These are phyloP conservation scores for Mycena crocata DNA, from an alignment of 768 basidiomycete genomes.

Conservation along the genomic window DNA sequence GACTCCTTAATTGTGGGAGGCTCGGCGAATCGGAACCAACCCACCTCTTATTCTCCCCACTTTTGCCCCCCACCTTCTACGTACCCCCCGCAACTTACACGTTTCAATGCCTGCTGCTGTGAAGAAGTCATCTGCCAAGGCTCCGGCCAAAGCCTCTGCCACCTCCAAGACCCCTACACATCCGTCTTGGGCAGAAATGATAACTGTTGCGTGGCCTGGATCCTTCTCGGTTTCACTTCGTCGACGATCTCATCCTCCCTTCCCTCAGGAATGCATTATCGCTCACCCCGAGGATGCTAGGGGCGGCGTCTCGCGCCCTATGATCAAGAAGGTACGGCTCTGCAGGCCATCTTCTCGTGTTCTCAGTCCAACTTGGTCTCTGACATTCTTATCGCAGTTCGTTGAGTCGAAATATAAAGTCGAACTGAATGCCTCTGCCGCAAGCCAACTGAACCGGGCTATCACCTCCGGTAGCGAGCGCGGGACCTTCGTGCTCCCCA, in stretches of 20 bases:
- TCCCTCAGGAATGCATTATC: constrained; percentile 73
- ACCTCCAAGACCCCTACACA: constrained; percentile 56
- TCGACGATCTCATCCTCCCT: constrained; percentile 4
- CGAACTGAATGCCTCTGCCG: constrained; percentile 77
- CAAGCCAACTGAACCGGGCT: constrained; percentile 83
- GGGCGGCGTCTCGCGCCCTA: constrained; percentile 81
- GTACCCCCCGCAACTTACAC: background rate
- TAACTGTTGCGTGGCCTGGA: constrained; percentile 64
- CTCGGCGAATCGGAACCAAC: constrained; percentile 8
- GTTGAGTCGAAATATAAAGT: constrained; percentile 88
- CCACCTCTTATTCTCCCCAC: constrained; percentile 33
- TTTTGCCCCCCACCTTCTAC: constrained; percentile 32
- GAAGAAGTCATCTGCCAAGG: constrained; percentile 55
- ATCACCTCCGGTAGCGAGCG: constrained; percentile 68
- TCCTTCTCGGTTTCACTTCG: constrained; percentile 36
- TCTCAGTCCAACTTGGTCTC: constrained; percentile 4
- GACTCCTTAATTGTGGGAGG: background rate
- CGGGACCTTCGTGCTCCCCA: constrained; percentile 62
- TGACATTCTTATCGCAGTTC: constrained; percentile 59
- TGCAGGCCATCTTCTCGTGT: constrained; percentile 24
- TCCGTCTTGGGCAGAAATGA: constrained; percentile 83
- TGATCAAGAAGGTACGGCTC: constrained; percentile 78
- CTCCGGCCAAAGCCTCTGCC: constrained; percentile 47
- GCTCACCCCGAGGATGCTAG: constrained; percentile 78
- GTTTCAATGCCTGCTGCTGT: constrained; percentile 29